phyloP scores from a whole-genome alignment of 306 rosid species.

The Benincasa hispida region DNA sequence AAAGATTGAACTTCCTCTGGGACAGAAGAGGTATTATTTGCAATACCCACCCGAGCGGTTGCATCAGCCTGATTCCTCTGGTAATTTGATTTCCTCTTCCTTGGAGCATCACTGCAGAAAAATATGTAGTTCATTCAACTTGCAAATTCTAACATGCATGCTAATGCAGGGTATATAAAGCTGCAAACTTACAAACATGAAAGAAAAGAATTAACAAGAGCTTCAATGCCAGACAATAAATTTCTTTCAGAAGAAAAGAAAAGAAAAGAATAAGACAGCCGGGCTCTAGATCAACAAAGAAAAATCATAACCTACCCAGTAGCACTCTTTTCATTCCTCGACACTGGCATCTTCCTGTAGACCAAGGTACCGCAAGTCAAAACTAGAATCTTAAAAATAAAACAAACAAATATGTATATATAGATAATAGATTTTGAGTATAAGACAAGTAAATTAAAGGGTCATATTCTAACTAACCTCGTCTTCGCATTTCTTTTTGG shows the following conservation, averaged over 20 bases:
- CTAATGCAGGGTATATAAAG: neutral
- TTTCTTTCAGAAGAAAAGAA: neutral
- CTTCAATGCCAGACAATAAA: neutral
- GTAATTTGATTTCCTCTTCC: constrained; percentile 24
- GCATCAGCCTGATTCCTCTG: constrained; percentile 12
- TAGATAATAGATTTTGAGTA: neutral
- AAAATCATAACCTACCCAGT: constrained; percentile 11
- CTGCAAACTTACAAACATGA: neutral
- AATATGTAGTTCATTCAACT: neutral
- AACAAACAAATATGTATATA: neutral
- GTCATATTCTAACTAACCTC: constrained; percentile 20
- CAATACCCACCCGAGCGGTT: neutral
- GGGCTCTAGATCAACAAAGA: neutral
- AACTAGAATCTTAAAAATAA: constrained; percentile 1
- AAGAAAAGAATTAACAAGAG: neutral
- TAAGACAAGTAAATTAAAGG: neutral
- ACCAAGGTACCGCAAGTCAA: neutral
- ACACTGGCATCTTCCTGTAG: constrained; percentile 1
- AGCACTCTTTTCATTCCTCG: constrained; percentile 10
- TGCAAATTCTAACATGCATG: neutral
- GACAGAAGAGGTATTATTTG: neutral
- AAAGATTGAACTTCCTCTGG: neutral
- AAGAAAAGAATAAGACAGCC: neutral
- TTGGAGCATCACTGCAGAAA: constrained; percentile 28
- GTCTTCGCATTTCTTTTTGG: constrained; percentile 22